Evolutionary conservation across 306 rosid species (phyloP).

Genomic region (Inga laurina): DNA sequence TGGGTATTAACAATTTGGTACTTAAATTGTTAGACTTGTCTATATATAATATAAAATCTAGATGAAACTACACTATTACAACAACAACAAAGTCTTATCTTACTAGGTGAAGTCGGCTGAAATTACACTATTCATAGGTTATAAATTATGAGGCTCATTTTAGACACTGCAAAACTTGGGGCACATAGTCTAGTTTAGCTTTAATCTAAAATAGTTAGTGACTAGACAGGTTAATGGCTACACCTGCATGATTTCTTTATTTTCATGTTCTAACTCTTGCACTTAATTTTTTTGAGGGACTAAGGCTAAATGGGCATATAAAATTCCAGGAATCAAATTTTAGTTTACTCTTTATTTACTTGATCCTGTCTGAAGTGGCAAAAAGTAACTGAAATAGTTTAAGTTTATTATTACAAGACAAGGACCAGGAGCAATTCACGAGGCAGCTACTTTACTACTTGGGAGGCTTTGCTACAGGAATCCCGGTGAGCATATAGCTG

Average conservation of each 20-base stretch:
- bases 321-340: background rate
- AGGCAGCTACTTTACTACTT: slow-evolving; percentile 90
- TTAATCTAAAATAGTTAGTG: background rate
- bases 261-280: background rate
- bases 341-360: background rate
- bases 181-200: background rate
- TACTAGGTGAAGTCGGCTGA: background rate
- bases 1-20: background rate
- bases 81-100: too few relatives aligned
- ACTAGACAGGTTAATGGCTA: background rate
- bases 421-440: slow-evolving; percentile 93
- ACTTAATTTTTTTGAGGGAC: background rate
- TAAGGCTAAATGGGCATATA: background rate
- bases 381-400: slow-evolving; percentile 38
- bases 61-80: background rate
- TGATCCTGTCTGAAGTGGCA: slow-evolving; percentile 25
- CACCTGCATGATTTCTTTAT: background rate
- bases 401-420: slow-evolving; percentile 62
- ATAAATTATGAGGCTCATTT: background rate
- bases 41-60: background rate
- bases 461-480: slow-evolving; percentile 92
- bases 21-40: background rate
- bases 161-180: background rate
- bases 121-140: background rate
- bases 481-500: slow-evolving; percentile 99